Base-by-base conservation (phyloP, 2,329 filamentous ascomycete species). In the Paracoccidioides brasiliensis region DNA sequence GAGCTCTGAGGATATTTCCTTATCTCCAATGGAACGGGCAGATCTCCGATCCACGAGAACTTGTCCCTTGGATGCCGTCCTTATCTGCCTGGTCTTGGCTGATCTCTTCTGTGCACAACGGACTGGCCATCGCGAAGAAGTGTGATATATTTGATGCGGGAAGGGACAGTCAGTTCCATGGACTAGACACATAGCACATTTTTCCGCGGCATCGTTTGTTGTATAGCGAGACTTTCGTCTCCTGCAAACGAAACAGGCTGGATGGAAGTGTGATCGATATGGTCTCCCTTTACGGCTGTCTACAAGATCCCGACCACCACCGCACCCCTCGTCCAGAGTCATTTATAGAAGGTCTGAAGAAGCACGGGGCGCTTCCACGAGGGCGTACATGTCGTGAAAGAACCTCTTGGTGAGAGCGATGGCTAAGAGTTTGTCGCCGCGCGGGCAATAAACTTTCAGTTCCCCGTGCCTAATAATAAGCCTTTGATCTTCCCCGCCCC, bases 221-320 rank as follows among this genome's bases (percentile, higher is more conserved):
- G 75, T 76, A 62, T 78, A 81, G 52, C 78, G 70, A 1, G 77
- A 78, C 62, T 80, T 80, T 49, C 79, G 73, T 52, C 72, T 72
- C 32, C 78, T 72, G 59, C 79, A 81, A 6, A 75, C 68, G 5
- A 76, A 62, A 64, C 79, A 81, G 1, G 78, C 78, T 7, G 78
- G 78, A 37, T 73, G 73, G 41, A 76, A 68, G 62, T 80, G 78
- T 5, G 78, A 80, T 55, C 78, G 70, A 61, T 80, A 80, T 2
- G 78, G 78, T 28, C 78, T 68, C 15, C 58, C 60, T 55, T 61
- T 30, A 8, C 28, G 4, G 2, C 32, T 33, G 45, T 33, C 30
- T 28, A 10, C 9, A n/a, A 30, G 30, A n/a, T 30, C 6, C 30
- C 32, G 45, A 9, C n/a, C 6, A 9, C n/a, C 6, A 48, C 45